Conservation (phyloP, 2,329 filamentous ascomycete species). For the Lasiodiplodia theobromae region DNA sequence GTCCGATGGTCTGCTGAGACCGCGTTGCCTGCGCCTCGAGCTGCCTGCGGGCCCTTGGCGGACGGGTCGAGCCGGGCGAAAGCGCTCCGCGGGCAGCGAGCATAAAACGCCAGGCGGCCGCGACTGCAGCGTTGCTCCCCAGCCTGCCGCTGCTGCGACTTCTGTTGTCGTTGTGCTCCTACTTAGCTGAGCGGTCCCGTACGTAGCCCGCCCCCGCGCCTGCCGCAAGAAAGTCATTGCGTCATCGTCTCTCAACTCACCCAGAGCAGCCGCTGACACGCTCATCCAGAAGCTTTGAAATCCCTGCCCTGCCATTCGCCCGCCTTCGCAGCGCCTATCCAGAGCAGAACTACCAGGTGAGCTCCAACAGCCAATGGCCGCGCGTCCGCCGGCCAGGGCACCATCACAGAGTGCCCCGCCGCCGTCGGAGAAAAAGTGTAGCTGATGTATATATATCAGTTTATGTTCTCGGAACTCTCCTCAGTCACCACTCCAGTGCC, state of each 20-base stretch:
- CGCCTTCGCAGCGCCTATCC: not conserved
- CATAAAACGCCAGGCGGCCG: conserved; percentile 15
- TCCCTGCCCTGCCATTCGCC: conserved; percentile 21
- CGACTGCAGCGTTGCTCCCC: conserved; percentile 2
- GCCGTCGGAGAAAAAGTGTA: not conserved
- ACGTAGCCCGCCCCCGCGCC: conserved; percentile 14
- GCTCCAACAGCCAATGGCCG: conserved; percentile 9
- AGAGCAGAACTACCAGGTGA: conserved; percentile 5
- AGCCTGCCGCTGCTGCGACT: conserved; percentile 14
- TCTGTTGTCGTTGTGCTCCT: not conserved
- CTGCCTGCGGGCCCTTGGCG: conserved; percentile 5
- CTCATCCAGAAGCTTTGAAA: conserved; percentile 21
- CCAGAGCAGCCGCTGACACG: conserved; percentile 7
- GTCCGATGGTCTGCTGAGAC: conserved; percentile 24
- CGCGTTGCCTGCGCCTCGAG: not conserved
- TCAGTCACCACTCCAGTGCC: conserved; percentile 16
- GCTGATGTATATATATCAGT: conserved; percentile 16
- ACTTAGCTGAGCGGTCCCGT: not conserved
- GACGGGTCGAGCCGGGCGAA: conserved; percentile 16
- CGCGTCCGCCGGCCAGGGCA: not conserved
- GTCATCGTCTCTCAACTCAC: conserved; percentile 11
- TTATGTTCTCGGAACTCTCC: conserved; percentile 23
- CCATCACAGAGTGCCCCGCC: not conserved
- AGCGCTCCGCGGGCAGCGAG: conserved; percentile 6
- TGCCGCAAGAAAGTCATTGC: not conserved